Base-by-base conservation (phyloP, 768 basidiomycete genomes). In the Tephrocybe sp. region DNA sequence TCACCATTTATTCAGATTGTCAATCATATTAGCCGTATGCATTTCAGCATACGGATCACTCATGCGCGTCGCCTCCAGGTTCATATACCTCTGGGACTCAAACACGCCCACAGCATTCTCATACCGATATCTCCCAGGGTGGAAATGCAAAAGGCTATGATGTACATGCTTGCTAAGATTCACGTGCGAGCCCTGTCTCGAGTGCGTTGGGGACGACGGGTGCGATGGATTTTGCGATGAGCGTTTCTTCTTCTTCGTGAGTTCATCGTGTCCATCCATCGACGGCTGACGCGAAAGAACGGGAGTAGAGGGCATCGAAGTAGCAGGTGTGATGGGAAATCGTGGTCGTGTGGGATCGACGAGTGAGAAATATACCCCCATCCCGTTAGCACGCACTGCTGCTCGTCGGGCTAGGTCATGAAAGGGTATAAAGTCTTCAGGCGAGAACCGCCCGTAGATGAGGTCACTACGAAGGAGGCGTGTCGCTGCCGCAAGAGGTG, bases 101-200 rank as follows among this genome's bases (percentile, higher is more conserved):
- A 89, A 89, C 12, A 86, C 80, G 1, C 85, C 88, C 0, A 89
- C 88, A 0, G 77, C 77, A 23, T 73, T 68, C 57, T 88, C 83
- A 18, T 54, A 56, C 54, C 64, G 69, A 24, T 57, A 67, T 25
- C 63, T 60, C 13, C 70, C 52, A 0, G 76, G 71, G 30, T 74
- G 59, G 16, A 77, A 58, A 27, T 76, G 72, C 4, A 74, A 60
- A 6, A 68, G 34, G 38, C 65, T 62, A 36, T 71, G 69, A 43
- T 66, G 66, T 16, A 65, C 60, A 27, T 72, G 69, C 43, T 66
- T 65, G 25, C 61, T 62, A 23, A 62, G 60, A 27, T 60, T 57
- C 1, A 52, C 25, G 25, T 61, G 65, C 1, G 49, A 46, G 38
- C 60, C 54, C 16, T 61, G 61, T 25, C 60, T 57, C 3, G 62